Conservation (phyloP, 306 rosid species). For the Bauhinia variegata region DNA sequence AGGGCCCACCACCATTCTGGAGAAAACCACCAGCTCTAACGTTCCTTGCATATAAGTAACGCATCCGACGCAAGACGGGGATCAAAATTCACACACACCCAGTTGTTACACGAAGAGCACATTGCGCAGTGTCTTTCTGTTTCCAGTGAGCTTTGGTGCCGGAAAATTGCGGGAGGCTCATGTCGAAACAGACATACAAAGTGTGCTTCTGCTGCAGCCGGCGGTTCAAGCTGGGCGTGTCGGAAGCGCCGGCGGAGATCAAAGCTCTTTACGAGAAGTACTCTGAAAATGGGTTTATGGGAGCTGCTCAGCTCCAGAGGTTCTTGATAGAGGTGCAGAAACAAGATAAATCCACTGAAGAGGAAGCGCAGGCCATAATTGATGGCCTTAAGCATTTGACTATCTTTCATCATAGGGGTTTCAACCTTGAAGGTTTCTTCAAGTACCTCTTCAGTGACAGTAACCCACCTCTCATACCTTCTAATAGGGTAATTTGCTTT, state of each 20-base stretch:
- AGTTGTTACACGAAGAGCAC: too few species aligned
- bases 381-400: constrained; percentile 65
- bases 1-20: too few species aligned
- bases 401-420: constrained; percentile 68
- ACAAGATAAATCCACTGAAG: constrained; percentile 55
- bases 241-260: constrained; percentile 81
- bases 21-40: too few species aligned
- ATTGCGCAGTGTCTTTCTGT: too few species aligned
- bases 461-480: constrained; percentile 57
- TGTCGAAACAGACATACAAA: constrained; percentile 89
- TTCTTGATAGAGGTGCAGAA: constrained; percentile 74
- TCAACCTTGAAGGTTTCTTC: constrained; percentile 80
- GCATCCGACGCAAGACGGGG: too few species aligned
- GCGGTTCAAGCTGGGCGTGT: constrained; percentile 61
- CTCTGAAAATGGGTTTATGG: constrained; percentile 82
- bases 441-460: constrained; percentile 69
- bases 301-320: constrained; percentile 53
- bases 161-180: constrained; percentile 1
- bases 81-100: too few species aligned
- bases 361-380: constrained; percentile 64
- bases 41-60: too few species aligned
- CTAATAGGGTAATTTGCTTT: constrained; percentile 49
- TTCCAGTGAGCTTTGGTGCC: too few species aligned
- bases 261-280: constrained; percentile 55
- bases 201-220: constrained; percentile 93